Base-by-base conservation (phyloP, 2,329 filamentous ascomycete genomes). In the Penicillium sp. region DNA sequence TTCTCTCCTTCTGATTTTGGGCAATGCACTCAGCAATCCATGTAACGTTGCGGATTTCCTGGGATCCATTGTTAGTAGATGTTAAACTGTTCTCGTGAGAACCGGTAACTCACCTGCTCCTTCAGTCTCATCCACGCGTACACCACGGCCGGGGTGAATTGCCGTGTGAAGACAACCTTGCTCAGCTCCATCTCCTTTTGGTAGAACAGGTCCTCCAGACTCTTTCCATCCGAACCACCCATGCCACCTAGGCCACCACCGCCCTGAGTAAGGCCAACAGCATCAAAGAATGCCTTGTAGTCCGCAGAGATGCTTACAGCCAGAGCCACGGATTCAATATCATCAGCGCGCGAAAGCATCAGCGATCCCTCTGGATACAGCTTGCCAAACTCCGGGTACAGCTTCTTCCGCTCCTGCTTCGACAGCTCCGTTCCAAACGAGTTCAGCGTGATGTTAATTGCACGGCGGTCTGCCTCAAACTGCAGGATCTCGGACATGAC, bases 21-120 rank as follows among this genome's bases (percentile, higher is more conserved):
- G 93, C 93, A 79, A 98, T 98, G 75, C 93, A 98, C 73, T 98
- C 93, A 21, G 93, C 86, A 70, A 98, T 98, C 93, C 93, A 98
- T 44, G 93, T 97, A 65, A 98, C 95, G 73, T 98, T 98, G 58
- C 93, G 87, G 63, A 97, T 96, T 85, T 98, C 93, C 90, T 97
- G 55, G 3, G 19, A n/a, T n/a, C n/a, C 22, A 6, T 28, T 10
- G 50, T 72, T 55, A 70, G 64, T 44, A 33, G 10, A 29, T 26
- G 6, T 45, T 44, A 43, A 8, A 42, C 19, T 22, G 47, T 33
- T 15, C 9, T 33, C 13, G 68, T 15, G 6, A 12, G 6, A 34
- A n/a, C n/a, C n/a, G n/a, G n/a, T n/a, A 22, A 5, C 83, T 69
- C 73, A 95, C 91, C 83, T 98, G 93, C 73, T 98, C 93, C 69